Evolutionary conservation across 148 eudicot species (phyloP), one percentile per base, ranked within the genome.

Genomic region (Rhododendron ovatum): DNA sequence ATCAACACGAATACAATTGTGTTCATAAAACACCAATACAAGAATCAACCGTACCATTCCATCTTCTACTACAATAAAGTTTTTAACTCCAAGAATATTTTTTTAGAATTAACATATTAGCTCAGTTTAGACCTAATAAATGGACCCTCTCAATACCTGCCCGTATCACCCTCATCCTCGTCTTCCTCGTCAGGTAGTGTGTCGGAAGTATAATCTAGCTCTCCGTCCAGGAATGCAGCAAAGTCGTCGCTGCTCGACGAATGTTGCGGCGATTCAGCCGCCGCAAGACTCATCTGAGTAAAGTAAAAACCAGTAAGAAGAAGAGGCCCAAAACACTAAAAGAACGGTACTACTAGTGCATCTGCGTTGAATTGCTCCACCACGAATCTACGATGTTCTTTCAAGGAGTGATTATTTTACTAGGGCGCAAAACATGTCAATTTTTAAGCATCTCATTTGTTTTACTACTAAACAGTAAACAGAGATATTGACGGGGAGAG

Each of bases 241-340:
- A 96, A 95, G 86, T 96, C 99, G 35, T 93, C 98, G 28, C 95
- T 94, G 84, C 98, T 94, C 18, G 98, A 96, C 12, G 96, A 95
- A 85, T 87, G 87, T 0, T 88, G 86, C 0, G 96, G 96, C 24
- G 98, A 95, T 82, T 96, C 96, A 9, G 90, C 83, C 28, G 90
- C 85, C 28, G 83, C 94, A 35, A 94, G 84, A 88, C 96, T 96
- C 98, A 94, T 96, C 95, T 96, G 89, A 41, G 1, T 2, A 26
- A 67, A n/a, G 1, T 3, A 55, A 22, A 24, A 7, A 63, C 12
- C n/a, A 33, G 2, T 67, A 9, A n/a, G 33, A 26, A 26, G 74
- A 26, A 26, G 4, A 26, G 4, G 0, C 74, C 74, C 33, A 15
- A 67, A 67, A 28, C 61, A 13, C 15, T 3, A 67, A 10, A 26